Conservation (phyloP, 495 filamentous ascomycete genomes). For the Podospora tetraspora region DNA sequence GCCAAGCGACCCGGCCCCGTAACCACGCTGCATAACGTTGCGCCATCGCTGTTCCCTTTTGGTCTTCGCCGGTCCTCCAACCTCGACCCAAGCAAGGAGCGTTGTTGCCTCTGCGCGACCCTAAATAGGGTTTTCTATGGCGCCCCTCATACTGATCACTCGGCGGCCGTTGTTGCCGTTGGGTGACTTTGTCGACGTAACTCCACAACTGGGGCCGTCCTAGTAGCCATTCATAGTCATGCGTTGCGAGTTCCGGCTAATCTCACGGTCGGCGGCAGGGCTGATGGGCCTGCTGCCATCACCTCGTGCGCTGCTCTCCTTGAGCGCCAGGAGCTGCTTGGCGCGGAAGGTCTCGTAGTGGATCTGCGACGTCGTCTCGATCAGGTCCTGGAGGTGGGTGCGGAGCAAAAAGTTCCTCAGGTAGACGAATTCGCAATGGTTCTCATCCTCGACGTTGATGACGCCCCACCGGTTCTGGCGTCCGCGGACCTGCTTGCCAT, state of each 20-base stretch:
- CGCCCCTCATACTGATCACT: constrained; percentile 14
- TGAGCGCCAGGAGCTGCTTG: constrained; percentile 94
- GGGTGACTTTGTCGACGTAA: neutral
- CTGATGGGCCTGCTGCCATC: constrained; percentile 90
- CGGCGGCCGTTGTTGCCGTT: neutral
- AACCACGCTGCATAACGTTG: constrained; percentile 14
- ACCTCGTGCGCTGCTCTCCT: constrained; percentile 89
- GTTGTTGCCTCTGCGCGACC: constrained; percentile 10
- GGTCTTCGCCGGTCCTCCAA: constrained; percentile 8
- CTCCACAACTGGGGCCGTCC: constrained; percentile 3
- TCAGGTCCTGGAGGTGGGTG: constrained; percentile 94
- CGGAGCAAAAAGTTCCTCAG: constrained; percentile 96
- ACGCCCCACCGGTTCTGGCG: constrained; percentile 99
- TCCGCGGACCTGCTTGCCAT: constrained; percentile 95
- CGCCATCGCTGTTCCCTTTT: constrained; percentile 22
- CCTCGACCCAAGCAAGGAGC: constrained; percentile 9
- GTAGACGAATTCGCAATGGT: constrained; percentile 98
- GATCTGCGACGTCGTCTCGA: constrained; percentile 99
- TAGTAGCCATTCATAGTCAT: constrained; percentile 98
- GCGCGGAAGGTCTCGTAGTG: constrained; percentile 99
- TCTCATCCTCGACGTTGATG: constrained; percentile 99
- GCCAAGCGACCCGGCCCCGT: constrained; percentile 28
- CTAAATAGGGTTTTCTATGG: constrained; percentile 21
- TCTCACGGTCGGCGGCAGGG: constrained; percentile 85
- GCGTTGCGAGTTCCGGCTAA: constrained; percentile 93